Evolutionary conservation across 2,329 filamentous ascomycete genomes (phyloP).

Genomic region (Stagonosporopsis vannaccii): DNA sequence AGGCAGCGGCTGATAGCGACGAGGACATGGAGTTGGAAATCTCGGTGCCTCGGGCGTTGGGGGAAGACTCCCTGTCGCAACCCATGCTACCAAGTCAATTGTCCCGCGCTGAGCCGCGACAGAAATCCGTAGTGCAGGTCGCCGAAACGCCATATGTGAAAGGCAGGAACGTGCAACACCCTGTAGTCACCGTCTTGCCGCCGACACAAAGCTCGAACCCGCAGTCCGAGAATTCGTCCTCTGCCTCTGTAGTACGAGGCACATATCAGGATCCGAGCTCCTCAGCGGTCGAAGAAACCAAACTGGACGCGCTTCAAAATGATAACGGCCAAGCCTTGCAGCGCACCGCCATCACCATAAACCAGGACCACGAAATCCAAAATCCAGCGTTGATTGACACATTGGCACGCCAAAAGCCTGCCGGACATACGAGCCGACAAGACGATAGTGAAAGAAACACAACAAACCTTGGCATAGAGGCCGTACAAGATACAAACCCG

Average conservation of each 20-base stretch:
- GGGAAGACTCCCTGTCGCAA: constrained; percentile 25
- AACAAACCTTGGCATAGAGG: not conserved
- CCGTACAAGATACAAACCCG: not conserved
- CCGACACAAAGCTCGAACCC: constrained; percentile 23
- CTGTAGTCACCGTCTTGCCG: not conserved
- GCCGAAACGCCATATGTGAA: constrained; percentile 41
- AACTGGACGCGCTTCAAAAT: not conserved
- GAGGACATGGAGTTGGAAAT: constrained; percentile 43
- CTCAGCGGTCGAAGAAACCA: constrained; percentile 9
- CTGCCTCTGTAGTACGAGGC: constrained; percentile 34
- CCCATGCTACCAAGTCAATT: not conserved
- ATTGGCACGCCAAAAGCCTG: not conserved
- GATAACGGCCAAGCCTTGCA: not conserved
- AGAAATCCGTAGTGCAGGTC: constrained; percentile 33
- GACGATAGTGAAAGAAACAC: not conserved
- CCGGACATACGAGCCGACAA: not conserved
- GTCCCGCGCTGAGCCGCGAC: not conserved
- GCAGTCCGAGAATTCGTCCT: constrained; percentile 28
- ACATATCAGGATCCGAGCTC: constrained; percentile 30
- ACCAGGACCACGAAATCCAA: not conserved
- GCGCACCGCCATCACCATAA: not conserved
- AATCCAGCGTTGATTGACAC: not conserved
- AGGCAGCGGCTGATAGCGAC: constrained; percentile 23
- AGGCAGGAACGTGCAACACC: constrained; percentile 20
- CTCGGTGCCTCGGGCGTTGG: constrained; percentile 39